These are phyloP conservation scores for Verbena officinalis DNA, from an alignment of 257 asterid species.

Conservation along the genomic window DNA sequence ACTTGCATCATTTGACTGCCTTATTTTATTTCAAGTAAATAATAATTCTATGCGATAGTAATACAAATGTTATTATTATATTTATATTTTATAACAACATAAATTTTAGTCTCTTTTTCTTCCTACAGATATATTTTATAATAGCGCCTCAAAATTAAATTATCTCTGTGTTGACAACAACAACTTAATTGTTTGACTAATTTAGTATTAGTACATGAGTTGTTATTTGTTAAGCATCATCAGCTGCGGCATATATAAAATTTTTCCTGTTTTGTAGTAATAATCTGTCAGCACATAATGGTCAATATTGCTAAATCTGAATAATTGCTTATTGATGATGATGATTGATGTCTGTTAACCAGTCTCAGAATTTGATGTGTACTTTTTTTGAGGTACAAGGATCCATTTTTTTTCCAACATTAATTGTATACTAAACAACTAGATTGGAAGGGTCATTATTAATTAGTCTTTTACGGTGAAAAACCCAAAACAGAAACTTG, in stretches of 20 bases:
- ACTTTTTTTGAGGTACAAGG: neutral
- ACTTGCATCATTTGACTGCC: neutral
- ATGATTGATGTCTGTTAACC: neutral
- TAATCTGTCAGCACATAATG: neutral
- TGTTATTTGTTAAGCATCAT: neutral
- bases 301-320: neutral
- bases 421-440: too few relatives aligned
- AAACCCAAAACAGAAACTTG: too few relatives aligned
- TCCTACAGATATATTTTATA: too few relatives aligned
- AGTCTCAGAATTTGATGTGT: neutral
- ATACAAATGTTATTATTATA: too few relatives aligned
- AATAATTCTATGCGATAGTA: too few relatives aligned
- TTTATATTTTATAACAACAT: too few relatives aligned
- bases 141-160: too few relatives aligned
- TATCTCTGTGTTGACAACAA: too few relatives aligned
- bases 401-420: too few relatives aligned
- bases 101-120: too few relatives aligned
- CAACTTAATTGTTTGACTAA: neutral
- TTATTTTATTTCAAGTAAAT: neutral
- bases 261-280: neutral
- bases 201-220: neutral
- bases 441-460: too few relatives aligned
- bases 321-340: slow-evolving; percentile 1
- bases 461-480: too few relatives aligned
- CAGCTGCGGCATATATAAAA: neutral